Conservation (phyloP, 2,329 filamentous ascomycete genomes). For the Chaetomiaceae sp. region DNA sequence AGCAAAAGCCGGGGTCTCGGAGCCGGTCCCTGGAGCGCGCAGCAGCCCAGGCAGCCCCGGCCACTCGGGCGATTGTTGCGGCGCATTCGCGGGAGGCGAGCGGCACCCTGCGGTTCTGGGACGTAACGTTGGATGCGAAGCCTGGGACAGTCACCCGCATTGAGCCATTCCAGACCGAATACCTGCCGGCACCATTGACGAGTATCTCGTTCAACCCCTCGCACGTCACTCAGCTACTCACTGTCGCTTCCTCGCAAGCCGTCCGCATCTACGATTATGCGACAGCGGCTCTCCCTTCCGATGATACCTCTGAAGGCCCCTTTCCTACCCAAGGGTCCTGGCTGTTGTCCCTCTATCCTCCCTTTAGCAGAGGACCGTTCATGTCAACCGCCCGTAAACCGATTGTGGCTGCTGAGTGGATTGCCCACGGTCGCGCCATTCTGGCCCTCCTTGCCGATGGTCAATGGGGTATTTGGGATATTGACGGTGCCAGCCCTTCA, state of each 20-base stretch:
- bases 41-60: conserved; percentile 27
- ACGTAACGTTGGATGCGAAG: conserved; percentile 46
- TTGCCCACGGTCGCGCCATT: conserved; percentile 56
- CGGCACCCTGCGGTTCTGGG: conserved; percentile 56
- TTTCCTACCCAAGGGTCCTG: conserved; percentile 59
- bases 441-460: conserved; percentile 57
- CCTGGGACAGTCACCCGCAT: conserved; percentile 34
- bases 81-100: conserved; percentile 57
- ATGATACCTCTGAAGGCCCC: conserved; percentile 47
- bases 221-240: conserved; percentile 54
- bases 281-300: conserved; percentile 47
- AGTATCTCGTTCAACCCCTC: conserved; percentile 59
- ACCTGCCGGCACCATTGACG: conserved; percentile 50
- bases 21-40: conserved; percentile 39
- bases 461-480: conserved; percentile 65
- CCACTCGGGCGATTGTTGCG: conserved; percentile 51
- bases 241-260: conserved; percentile 51
- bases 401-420: conserved; percentile 60
- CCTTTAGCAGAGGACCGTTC: conserved; percentile 47
- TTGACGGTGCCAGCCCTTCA: conserved; percentile 53
- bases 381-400: conserved; percentile 47
- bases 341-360: conserved; percentile 59
- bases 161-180: conserved; percentile 58
- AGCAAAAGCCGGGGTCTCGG: conserved; percentile 34
- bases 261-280: conserved; percentile 61